These are phyloP conservation scores for Candida pseudofarinosa DNA, from an alignment of 805 yeast genomes.

Conservation along the genomic window DNA sequence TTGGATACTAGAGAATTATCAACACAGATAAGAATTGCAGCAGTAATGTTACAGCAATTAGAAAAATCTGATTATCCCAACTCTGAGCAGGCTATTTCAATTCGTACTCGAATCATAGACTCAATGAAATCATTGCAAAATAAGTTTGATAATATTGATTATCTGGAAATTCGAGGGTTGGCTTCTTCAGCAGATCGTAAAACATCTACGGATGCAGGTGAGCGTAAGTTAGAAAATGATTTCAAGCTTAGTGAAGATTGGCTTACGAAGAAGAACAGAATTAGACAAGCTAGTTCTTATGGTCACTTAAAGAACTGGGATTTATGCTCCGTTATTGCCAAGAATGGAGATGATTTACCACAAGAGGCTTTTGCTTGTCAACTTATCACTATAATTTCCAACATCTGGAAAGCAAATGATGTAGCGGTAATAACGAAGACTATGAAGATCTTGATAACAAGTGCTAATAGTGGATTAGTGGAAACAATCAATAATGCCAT, in stretches of 20 bases:
- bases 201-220: conserved; percentile 60
- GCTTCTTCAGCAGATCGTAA: conserved; percentile 56
- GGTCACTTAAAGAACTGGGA: conserved; percentile 95
- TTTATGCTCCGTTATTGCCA: conserved; percentile 89
- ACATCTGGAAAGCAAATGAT: conserved; percentile 69
- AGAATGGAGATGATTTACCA: conserved; percentile 91
- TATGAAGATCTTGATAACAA: conserved; percentile 89
- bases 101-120: conserved; percentile 21
- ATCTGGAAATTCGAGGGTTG: conserved; percentile 42
- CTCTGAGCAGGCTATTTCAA: conserved; percentile 32
- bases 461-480: conserved; percentile 86
- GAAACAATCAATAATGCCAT: conserved; percentile 95
- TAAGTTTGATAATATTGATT: conserved; percentile 36
- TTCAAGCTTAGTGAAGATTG: conserved; percentile 94
- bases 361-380: conserved; percentile 99
- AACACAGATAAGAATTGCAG: conserved; percentile 92
- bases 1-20: conserved; percentile 52
- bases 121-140: conserved; percentile 38
- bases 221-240: conserved; percentile 88
- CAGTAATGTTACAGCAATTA: conserved; percentile 88
- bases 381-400: conserved; percentile 79
- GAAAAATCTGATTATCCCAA: conserved; percentile 67
- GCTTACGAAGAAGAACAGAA: conserved; percentile 76
- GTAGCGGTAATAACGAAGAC: conserved; percentile 86
- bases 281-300: conserved; percentile 68